Conservation (phyloP, 1,284 basidiomycete genomes). For the Rhodotorula sp. region DNA sequence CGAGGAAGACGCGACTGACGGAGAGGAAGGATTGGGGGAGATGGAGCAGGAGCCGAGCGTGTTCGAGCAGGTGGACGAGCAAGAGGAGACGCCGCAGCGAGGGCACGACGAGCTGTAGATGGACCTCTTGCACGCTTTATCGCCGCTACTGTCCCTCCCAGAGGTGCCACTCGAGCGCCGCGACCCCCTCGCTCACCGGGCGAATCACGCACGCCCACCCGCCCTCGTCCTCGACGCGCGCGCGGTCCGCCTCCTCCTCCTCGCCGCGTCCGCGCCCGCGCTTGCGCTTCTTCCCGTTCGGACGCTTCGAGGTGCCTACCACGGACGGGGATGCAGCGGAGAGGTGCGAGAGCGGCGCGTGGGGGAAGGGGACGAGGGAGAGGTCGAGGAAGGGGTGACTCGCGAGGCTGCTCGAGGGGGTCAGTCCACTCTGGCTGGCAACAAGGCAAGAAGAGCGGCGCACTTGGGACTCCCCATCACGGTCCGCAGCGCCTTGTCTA, state of each 20-base stretch:
- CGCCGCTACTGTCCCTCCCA: conserved; percentile 26
- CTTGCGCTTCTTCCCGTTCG: conserved; percentile 38
- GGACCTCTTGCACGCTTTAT: not conserved
- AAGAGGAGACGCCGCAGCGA: not conserved
- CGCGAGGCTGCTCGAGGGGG: not conserved
- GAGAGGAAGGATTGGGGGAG: not conserved
- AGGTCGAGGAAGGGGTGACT: conserved; percentile 19
- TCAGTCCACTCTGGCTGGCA: not conserved
- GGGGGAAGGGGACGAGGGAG: conserved; percentile 16
- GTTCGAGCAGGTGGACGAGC: conserved; percentile 1
- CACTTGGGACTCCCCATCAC: not conserved
- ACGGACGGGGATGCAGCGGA: conserved; percentile 9
- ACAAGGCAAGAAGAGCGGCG: not conserved
- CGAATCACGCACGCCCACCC: conserved; percentile 29
- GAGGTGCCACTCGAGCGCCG: conserved; percentile 10
- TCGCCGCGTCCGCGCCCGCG: conserved; percentile 36
- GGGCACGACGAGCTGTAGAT: conserved; percentile 12
- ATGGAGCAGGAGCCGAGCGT: not conserved
- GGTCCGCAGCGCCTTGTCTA: not conserved
- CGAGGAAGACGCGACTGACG: not conserved
- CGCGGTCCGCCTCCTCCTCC: conserved; percentile 33
- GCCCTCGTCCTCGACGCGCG: conserved; percentile 2
- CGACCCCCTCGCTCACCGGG: not conserved
- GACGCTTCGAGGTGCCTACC: conserved; percentile 24
- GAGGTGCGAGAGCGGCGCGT: conserved; percentile 34